Evolutionary conservation across 345 rosid genomes (phyloP).

Genomic region (Brassica incana): DNA sequence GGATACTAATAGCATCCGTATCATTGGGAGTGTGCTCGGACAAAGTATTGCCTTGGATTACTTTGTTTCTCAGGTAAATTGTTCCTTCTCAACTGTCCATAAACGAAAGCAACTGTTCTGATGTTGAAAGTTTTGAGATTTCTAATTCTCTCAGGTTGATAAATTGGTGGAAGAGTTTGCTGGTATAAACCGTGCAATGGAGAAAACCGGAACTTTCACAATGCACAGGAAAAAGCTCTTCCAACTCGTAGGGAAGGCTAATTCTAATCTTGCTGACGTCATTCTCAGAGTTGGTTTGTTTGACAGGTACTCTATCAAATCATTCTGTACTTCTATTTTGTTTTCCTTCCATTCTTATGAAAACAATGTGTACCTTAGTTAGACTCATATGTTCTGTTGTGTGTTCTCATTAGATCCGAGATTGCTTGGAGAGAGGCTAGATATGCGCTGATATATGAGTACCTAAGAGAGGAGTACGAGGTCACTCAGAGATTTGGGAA

Average conservation of each 20-base stretch:
- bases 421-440: slow-evolving; percentile 98
- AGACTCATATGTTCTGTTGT: slow-evolving; percentile 21
- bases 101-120: slow-evolving; percentile 1
- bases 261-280: slow-evolving; percentile 90
- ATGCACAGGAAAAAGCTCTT: slow-evolving; percentile 90
- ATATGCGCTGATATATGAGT: slow-evolving; percentile 87
- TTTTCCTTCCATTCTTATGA: not conserved
- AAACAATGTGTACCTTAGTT: not conserved
- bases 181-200: slow-evolving; percentile 83
- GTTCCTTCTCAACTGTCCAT: slow-evolving; percentile 5
- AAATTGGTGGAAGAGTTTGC: slow-evolving; percentile 97
- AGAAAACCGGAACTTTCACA: slow-evolving; percentile 87
- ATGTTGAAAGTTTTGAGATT: slow-evolving; percentile 3
- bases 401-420: slow-evolving; percentile 63
- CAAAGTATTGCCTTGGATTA: slow-evolving; percentile 93
- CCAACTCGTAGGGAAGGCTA: slow-evolving; percentile 93
- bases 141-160: slow-evolving; percentile 56
- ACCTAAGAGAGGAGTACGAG: slow-evolving; percentile 88
- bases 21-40: slow-evolving; percentile 92
- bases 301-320: slow-evolving; percentile 59
- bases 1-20: slow-evolving; percentile 83
- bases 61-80: slow-evolving; percentile 85
- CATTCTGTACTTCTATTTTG: not conserved
- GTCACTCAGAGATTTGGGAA: slow-evolving; percentile 89
- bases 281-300: slow-evolving; percentile 96